These are phyloP conservation scores for Phytophthora brassicae DNA, from an alignment of 352 stramenopile genomes.

Conservation along the genomic window DNA sequence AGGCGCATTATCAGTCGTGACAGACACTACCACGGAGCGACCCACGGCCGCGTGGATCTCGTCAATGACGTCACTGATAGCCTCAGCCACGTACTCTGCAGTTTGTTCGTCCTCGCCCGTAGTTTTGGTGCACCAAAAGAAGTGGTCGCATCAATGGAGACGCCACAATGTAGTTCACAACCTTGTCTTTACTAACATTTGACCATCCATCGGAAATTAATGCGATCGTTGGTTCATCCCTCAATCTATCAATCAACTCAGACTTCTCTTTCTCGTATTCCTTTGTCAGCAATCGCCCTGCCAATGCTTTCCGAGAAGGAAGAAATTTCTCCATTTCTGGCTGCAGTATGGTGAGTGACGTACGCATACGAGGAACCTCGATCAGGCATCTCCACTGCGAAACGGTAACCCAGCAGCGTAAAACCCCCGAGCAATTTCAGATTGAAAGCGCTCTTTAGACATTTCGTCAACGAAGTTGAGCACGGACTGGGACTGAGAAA, in stretches of 20 bases:
- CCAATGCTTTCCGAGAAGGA: slow-evolving; percentile 3
- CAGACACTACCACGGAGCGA: too few species aligned
- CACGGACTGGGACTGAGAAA: background rate
- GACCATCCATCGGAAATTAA: slow-evolving; percentile 5
- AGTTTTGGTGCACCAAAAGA: slow-evolving; percentile 5
- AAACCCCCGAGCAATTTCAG: slow-evolving; percentile 1
- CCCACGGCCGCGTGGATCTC: too few species aligned
- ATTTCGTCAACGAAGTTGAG: background rate
- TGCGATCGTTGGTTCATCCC: slow-evolving; percentile 1
- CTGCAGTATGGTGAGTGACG: background rate
- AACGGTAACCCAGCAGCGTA: slow-evolving; percentile 7
- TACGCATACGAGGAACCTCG: background rate
- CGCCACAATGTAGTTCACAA: slow-evolving; percentile 10
- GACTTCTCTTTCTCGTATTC: slow-evolving; percentile 4
- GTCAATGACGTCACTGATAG: too few species aligned
- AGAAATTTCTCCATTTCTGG: slow-evolving; percentile 1
- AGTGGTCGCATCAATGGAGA: slow-evolving; percentile 1
- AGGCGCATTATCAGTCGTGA: too few species aligned
- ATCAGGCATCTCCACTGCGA: too few species aligned
- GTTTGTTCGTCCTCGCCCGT: too few species aligned
- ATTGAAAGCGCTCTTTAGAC: slow-evolving; percentile 5
- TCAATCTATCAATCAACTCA: slow-evolving; percentile 1
- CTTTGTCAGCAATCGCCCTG: background rate
- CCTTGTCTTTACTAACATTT: slow-evolving; percentile 14
- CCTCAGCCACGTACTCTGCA: too few species aligned